These are phyloP conservation scores for Acephala macrosclerotiorum DNA, from an alignment of 2,329 filamentous ascomycete genomes.

Conservation along the genomic window DNA sequence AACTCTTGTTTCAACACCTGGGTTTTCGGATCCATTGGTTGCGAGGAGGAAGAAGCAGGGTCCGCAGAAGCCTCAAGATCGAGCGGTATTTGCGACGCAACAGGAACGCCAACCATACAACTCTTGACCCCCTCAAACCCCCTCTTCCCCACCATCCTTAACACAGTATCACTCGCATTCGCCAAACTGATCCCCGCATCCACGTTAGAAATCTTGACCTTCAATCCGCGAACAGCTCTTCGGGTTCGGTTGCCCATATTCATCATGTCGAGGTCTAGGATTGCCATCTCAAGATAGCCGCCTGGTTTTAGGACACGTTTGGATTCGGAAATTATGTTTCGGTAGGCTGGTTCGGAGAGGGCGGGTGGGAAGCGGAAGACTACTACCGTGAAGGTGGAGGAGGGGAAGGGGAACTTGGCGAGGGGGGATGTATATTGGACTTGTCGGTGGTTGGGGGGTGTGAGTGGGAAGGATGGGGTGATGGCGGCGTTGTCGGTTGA, in stretches of 20 bases:
- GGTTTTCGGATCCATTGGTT: background rate
- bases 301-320: slow-evolving; percentile 80
- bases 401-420: slow-evolving; percentile 76
- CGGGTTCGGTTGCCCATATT: slow-evolving; percentile 80
- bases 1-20: slow-evolving; percentile 52
- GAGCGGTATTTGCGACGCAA: slow-evolving; percentile 59
- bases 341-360: slow-evolving; percentile 71
- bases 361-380: slow-evolving; percentile 80
- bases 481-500: slow-evolving; percentile 48
- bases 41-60: slow-evolving; percentile 6
- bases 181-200: slow-evolving; percentile 67
- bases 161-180: slow-evolving; percentile 65
- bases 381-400: slow-evolving; percentile 77
- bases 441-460: slow-evolving; percentile 77
- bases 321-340: slow-evolving; percentile 75
- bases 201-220: slow-evolving; percentile 70
- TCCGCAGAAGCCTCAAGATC: slow-evolving; percentile 22
- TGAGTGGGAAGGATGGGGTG: slow-evolving; percentile 59
- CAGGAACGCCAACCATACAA: slow-evolving; percentile 80
- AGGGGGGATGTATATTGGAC: slow-evolving; percentile 66
- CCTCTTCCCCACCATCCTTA: slow-evolving; percentile 71
- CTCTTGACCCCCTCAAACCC: slow-evolving; percentile 78
- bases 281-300: slow-evolving; percentile 79
- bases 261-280: slow-evolving; percentile 81
- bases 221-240: slow-evolving; percentile 72